These are phyloP conservation scores for Mycena alexandri DNA, from an alignment of 768 basidiomycete species.

Conservation along the genomic window DNA sequence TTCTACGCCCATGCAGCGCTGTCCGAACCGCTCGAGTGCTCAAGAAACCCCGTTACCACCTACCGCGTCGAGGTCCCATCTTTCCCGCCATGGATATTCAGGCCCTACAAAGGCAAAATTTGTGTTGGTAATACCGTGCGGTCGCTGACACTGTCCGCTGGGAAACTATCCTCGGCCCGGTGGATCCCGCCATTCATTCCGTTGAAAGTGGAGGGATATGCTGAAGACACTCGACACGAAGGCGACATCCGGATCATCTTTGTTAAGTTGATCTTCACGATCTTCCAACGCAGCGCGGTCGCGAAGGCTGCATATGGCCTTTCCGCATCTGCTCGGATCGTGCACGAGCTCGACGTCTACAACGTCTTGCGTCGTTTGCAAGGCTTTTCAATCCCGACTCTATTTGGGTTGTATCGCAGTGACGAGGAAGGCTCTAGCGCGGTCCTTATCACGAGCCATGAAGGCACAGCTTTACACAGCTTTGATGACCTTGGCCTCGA, in stretches of 20 bases:
- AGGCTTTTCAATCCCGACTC: conserved; percentile 9
- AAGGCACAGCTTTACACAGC: conserved; percentile 4
- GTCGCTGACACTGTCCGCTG: too few species aligned
- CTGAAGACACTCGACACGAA: conserved; percentile 15
- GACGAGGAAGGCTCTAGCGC: background rate
- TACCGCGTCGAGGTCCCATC: conserved; percentile 4
- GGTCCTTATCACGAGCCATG: conserved; percentile 13
- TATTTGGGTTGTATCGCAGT: conserved; percentile 5
- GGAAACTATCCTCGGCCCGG: too few species aligned
- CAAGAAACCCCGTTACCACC: background rate
- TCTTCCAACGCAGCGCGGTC: conserved; percentile 8
- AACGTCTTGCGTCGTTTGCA: conserved; percentile 15
- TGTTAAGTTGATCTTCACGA: background rate
- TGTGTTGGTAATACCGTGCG: too few species aligned
- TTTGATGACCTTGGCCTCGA: conserved; percentile 2
- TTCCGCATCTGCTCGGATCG: conserved; percentile 7
- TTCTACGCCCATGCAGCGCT: too few species aligned
- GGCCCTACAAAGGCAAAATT: conserved; percentile 5
- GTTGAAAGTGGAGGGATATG: conserved; percentile 10
- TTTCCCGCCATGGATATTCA: background rate
- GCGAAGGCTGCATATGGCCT: conserved; percentile 17
- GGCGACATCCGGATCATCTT: conserved; percentile 14
- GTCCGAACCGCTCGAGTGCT: background rate
- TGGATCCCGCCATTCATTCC: too few species aligned
- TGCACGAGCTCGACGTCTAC: conserved; percentile 11